Conservation (phyloP, 1,139 yeast genomes). For the Geotrichum citri-aurantii region DNA sequence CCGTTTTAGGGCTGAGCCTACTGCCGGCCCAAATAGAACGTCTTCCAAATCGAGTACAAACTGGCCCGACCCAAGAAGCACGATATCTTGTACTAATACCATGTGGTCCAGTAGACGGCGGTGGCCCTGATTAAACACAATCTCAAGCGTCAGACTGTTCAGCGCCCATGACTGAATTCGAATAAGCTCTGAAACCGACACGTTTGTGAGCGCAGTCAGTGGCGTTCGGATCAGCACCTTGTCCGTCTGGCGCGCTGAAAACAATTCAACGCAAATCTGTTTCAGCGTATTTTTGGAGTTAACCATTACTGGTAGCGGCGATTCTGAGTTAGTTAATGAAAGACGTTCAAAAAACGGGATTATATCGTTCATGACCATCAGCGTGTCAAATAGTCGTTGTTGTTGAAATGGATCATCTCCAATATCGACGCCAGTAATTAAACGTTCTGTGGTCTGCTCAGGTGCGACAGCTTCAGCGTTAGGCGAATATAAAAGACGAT, state of each 20-base stretch:
- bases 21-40: conserved; percentile 13
- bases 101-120: conserved; percentile 14
- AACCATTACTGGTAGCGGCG: neutral
- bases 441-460: neutral
- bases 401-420: neutral
- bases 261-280: neutral
- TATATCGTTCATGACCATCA: conserved; percentile 1
- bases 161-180: conserved; percentile 13
- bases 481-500: neutral
- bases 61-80: conserved; percentile 17
- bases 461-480: neutral
- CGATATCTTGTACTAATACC: conserved; percentile 11
- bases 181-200: conserved; percentile 3
- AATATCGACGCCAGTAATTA: neutral
- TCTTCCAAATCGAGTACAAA: conserved; percentile 15
- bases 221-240: conserved; percentile 3
- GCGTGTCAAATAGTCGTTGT: conserved; percentile 1
- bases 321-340: neutral
- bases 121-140: conserved; percentile 8
- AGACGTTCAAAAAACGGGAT: neutral
- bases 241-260: neutral
- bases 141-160: conserved; percentile 8
- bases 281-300: neutral
- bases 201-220: conserved; percentile 6
- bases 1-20: neutral